A percentile compares a stretch with the other conserved stretches of the same genome.
phyloP scores from a whole-genome alignment of 495 filamentous ascomycete genomes.

The Bacidia rubella region DNA sequence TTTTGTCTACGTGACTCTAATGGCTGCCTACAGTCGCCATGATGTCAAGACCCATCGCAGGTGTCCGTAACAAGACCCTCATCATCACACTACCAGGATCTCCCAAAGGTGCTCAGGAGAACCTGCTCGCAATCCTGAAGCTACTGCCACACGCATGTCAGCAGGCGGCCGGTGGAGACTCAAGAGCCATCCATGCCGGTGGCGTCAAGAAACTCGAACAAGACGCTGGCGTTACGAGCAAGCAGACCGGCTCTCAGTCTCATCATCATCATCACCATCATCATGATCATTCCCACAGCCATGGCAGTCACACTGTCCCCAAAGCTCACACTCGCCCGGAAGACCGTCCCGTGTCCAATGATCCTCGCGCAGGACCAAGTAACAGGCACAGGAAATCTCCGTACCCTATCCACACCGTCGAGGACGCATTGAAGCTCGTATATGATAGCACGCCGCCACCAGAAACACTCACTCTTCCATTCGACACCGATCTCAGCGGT shows the following conservation, averaged over 20 bases:
- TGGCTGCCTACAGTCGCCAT: slow-evolving; percentile 56
- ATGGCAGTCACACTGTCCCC: slow-evolving; percentile 45
- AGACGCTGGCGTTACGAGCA: slow-evolving; percentile 53
- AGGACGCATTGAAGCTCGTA: slow-evolving; percentile 65
- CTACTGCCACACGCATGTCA: slow-evolving; percentile 85
- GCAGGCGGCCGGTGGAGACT: slow-evolving; percentile 75
- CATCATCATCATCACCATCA: slow-evolving; percentile 38
- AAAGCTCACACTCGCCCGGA: slow-evolving; percentile 56
- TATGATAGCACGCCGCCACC: slow-evolving; percentile 51
- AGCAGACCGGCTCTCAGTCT: slow-evolving; percentile 25
- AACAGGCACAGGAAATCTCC: slow-evolving; percentile 70
- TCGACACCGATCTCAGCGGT: slow-evolving; percentile 52
- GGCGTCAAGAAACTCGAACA: slow-evolving; percentile 73
- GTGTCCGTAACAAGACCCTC: slow-evolving; percentile 67
- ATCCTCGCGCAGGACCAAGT: slow-evolving; percentile 65
- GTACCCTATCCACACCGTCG: slow-evolving; percentile 82
- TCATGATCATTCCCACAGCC: slow-evolving; percentile 37
- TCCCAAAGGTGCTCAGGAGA: slow-evolving; percentile 93
- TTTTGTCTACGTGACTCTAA: too few species aligned
- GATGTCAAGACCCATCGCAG: slow-evolving; percentile 91
- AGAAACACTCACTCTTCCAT: slow-evolving; percentile 38
- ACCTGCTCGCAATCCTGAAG: slow-evolving; percentile 80
- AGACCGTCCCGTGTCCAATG: slow-evolving; percentile 57
- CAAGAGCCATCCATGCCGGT: slow-evolving; percentile 63
- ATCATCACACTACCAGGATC: slow-evolving; percentile 90